Percentiles rank a stretch among this genome's conserved stretches.
phyloP scores from a whole-genome alignment of 768 basidiomycete species.

The Lactarius trivialis region DNA sequence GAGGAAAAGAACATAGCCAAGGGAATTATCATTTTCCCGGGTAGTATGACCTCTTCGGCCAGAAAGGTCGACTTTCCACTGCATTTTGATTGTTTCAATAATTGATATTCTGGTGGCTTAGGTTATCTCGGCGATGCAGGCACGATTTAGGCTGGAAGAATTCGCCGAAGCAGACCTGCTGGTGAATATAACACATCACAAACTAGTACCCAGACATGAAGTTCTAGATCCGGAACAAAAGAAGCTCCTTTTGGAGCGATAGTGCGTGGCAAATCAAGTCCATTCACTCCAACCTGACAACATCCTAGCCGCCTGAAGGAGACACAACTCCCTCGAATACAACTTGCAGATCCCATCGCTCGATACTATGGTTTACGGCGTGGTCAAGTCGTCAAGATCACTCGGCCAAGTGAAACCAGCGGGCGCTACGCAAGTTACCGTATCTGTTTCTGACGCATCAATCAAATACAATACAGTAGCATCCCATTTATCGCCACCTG shows the following conservation, averaged over 20 bases:
- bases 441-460: slow-evolving; percentile 62
- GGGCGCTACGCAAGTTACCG: slow-evolving; percentile 91
- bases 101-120: slow-evolving; percentile 28
- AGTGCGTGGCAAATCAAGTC: slow-evolving; percentile 52
- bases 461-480: background rate
- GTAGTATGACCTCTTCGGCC: slow-evolving; percentile 94
- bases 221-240: slow-evolving; percentile 84
- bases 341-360: slow-evolving; percentile 94
- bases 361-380: slow-evolving; percentile 94
- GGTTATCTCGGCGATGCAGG: slow-evolving; percentile 89
- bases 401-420: slow-evolving; percentile 91
- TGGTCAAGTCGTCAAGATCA: slow-evolving; percentile 98
- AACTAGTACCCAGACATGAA: slow-evolving; percentile 89
- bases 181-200: slow-evolving; percentile 96
- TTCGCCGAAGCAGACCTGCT: slow-evolving; percentile 95
- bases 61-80: slow-evolving; percentile 62
- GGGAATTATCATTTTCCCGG: slow-evolving; percentile 93
- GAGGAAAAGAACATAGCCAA: slow-evolving; percentile 87
- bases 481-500: background rate
- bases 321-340: slow-evolving; percentile 95
- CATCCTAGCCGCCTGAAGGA: slow-evolving; percentile 86
- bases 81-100: background rate
- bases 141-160: slow-evolving; percentile 85
- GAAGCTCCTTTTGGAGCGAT: slow-evolving; percentile 78
- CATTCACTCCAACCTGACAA: slow-evolving; percentile 10